Percentiles rank a stretch among this genome's conserved stretches.
phyloP scores from a whole-genome alignment of 352 stramenopile genomes.

The Elongisporangium prolatum region DNA sequence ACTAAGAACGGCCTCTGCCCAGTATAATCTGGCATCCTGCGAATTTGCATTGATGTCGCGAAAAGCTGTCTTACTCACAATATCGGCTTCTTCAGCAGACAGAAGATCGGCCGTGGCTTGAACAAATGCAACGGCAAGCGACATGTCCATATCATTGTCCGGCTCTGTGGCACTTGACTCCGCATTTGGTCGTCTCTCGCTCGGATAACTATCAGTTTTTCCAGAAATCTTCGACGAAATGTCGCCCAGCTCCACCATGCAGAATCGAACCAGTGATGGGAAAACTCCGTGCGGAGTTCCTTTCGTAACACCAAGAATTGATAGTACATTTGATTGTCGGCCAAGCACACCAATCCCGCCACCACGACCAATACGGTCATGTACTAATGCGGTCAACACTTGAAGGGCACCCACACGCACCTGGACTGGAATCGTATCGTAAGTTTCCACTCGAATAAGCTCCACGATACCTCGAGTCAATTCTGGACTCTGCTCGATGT shows the following conservation, averaged over 20 bases:
- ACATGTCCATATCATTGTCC: conserved; percentile 88
- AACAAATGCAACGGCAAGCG: conserved; percentile 80
- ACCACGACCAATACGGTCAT: conserved; percentile 61
- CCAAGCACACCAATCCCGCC: conserved; percentile 65
- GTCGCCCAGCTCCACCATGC: conserved; percentile 61
- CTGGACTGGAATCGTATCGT: conserved; percentile 47
- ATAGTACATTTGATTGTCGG: conserved; percentile 76
- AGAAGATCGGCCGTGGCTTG: conserved; percentile 77
- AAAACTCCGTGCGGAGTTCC: conserved; percentile 77
- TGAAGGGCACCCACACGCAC: conserved; percentile 62
- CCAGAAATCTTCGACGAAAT: conserved; percentile 12
- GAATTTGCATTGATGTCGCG: conserved; percentile 34
- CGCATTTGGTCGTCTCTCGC: conserved; percentile 1
- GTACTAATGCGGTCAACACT: conserved; percentile 74
- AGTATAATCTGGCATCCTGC: conserved; percentile 56
- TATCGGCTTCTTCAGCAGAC: conserved; percentile 57
- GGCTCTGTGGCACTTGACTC: conserved; percentile 17
- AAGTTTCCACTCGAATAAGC: conserved; percentile 66
- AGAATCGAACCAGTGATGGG: conserved; percentile 76
- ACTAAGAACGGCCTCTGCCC: conserved; percentile 75
- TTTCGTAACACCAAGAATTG: conserved; percentile 72
- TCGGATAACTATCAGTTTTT: background rate
- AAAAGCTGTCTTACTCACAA: conserved; percentile 46
- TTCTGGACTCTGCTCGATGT: conserved; percentile 74
- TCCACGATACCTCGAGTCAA: conserved; percentile 70